Percentiles rank a stretch among this genome's conserved stretches.
Evolutionary conservation across 192 early-diverging fungal genomes (phyloP).

Genomic region (Lobosporangium transversale): DNA sequence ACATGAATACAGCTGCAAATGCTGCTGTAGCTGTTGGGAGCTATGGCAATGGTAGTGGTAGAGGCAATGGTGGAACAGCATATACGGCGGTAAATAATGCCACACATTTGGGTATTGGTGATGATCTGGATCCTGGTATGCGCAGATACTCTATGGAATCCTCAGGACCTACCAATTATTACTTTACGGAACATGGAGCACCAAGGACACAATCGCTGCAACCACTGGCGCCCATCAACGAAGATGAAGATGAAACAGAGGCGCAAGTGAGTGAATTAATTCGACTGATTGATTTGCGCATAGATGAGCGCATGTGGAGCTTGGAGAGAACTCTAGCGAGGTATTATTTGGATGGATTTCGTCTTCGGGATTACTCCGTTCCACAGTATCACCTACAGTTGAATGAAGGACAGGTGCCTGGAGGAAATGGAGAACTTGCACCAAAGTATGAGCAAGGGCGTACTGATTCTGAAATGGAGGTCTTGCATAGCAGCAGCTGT

Average conservation of each 20-base stretch:
- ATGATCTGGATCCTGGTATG: neutral
- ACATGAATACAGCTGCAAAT: neutral
- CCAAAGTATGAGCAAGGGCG: too few relatives aligned
- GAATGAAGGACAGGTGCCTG: neutral
- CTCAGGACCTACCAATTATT: constrained; percentile 11
- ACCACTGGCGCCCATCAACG: constrained; percentile 27
- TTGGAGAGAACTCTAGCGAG: constrained; percentile 36
- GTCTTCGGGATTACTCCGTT: constrained; percentile 44
- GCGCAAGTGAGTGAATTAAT: constrained; percentile 42
- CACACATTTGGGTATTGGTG: neutral
- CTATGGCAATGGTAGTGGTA: neutral
- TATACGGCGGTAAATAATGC: neutral
- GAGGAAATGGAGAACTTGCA: constrained; percentile 5
- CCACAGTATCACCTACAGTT: neutral
- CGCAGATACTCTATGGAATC: constrained; percentile 21
- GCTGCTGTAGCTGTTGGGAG: neutral
- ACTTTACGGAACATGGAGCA: constrained; percentile 39
- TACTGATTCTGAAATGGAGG: too few relatives aligned
- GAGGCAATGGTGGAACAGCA: neutral
- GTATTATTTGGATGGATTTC: constrained; percentile 48
- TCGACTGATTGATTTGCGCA: constrained; percentile 41
- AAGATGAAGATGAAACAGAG: constrained; percentile 14
- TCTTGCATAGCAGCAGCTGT: too few relatives aligned
- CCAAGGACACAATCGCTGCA: constrained; percentile 22
- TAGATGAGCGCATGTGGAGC: constrained; percentile 52